Conservation (phyloP, 176 grass and related monocot genomes). For the Tillandsia fasciculata region DNA sequence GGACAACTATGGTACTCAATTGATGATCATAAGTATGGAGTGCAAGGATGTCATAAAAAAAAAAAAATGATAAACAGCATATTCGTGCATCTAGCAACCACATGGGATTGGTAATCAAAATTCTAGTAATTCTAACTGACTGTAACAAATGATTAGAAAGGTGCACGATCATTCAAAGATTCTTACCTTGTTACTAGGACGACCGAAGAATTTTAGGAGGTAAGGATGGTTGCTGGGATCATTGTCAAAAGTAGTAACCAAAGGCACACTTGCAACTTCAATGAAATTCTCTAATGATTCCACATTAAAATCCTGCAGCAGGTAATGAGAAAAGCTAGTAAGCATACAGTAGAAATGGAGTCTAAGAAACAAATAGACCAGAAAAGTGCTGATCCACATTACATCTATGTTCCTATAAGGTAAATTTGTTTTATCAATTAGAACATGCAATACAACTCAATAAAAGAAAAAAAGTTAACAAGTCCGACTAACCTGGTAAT, state of each 20-base stretch:
- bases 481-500: conserved; percentile 50
- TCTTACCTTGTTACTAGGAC: conserved; percentile 57
- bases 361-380: conserved; percentile 6
- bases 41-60: no score
- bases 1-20: no score
- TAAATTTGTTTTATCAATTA: not conserved
- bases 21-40: no score
- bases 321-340: not conserved
- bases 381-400: not conserved
- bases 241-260: conserved; percentile 43
- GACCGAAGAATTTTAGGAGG: conserved; percentile 63
- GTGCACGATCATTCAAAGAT: not conserved
- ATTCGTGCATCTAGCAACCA: not conserved
- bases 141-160: conserved; percentile 7
- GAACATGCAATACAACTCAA: not conserved
- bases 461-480: not conserved
- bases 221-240: conserved; percentile 60
- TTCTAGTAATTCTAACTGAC: not conserved
- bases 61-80: no score
- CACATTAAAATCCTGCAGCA: conserved; percentile 51
- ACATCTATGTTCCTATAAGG: not conserved
- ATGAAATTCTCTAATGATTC: conserved; percentile 77
- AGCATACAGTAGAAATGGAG: not conserved
- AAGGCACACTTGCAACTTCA: conserved; percentile 57
- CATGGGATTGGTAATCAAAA: no score